Conservation (phyloP, 495 filamentous ascomycete genomes). For the Letharia lupina region DNA sequence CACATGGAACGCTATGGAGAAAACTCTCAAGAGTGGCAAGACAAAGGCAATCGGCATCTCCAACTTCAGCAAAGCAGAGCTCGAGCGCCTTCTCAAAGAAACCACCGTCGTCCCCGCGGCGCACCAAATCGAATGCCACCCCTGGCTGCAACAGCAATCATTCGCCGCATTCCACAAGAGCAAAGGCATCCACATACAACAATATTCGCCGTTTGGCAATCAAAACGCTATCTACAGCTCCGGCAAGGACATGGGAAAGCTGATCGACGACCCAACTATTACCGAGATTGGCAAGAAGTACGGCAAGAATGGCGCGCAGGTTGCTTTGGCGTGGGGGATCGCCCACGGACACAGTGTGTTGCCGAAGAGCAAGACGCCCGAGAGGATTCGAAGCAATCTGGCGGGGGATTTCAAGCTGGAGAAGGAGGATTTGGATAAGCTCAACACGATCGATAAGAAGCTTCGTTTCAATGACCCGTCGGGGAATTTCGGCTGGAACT, state of each 20-base stretch:
- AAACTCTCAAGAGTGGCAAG: conserved; percentile 46
- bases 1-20: conserved; percentile 60
- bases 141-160: conserved; percentile 48
- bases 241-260: conserved; percentile 40
- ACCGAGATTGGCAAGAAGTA: conserved; percentile 55
- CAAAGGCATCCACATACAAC: conserved; percentile 51
- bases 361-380: conserved; percentile 54
- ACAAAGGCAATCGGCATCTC: conserved; percentile 62
- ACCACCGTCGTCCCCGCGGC: conserved; percentile 52
- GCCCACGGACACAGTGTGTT: conserved; percentile 55
- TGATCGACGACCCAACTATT: conserved; percentile 55
- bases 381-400: conserved; percentile 48
- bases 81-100: conserved; percentile 58
- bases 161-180: conserved; percentile 44
- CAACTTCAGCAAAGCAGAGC: conserved; percentile 63
- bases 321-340: conserved; percentile 61
- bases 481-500: conserved; percentile 46
- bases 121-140: conserved; percentile 58
- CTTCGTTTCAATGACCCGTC: conserved; percentile 59
- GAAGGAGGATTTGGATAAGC: conserved; percentile 40
- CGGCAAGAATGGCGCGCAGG: conserved; percentile 52
- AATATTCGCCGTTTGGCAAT: conserved; percentile 65
- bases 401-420: conserved; percentile 52
- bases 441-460: conserved; percentile 46
- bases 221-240: conserved; percentile 54